Conservation (phyloP, 2,329 filamentous ascomycete species). For the Pseudohalonectria lignicola region DNA sequence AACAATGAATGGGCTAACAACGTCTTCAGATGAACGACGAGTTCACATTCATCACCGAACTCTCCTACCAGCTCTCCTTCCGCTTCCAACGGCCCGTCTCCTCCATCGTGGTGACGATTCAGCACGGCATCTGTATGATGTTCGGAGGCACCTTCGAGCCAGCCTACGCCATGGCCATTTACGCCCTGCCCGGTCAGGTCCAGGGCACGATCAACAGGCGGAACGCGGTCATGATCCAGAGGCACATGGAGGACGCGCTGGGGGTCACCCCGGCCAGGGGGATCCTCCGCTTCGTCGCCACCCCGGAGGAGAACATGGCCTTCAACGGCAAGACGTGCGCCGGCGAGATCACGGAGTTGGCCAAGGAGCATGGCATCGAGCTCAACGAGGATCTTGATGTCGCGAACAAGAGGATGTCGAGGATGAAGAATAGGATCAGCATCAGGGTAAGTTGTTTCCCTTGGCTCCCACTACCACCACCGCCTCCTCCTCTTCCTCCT, state of each 20-base stretch:
- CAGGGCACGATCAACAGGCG: constrained; percentile 65
- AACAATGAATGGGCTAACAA: no score
- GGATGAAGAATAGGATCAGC: constrained; percentile 19
- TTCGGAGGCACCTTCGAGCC: constrained; percentile 68
- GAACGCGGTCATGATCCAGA: constrained; percentile 67
- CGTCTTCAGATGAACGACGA: constrained; percentile 57
- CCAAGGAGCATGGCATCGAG: constrained; percentile 18
- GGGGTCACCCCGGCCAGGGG: constrained; percentile 57
- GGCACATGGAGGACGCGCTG: constrained; percentile 61
- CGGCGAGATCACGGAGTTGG: constrained; percentile 53
- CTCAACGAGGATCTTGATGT: neutral
- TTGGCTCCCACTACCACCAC: neutral
- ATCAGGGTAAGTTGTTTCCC: constrained; percentile 19
- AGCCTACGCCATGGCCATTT: constrained; percentile 68
- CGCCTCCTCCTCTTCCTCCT: neutral
- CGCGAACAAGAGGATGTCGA: neutral
- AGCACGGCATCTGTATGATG: constrained; percentile 64
- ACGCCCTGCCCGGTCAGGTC: constrained; percentile 56
- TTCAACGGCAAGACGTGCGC: constrained; percentile 59
- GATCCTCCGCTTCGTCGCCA: constrained; percentile 59
- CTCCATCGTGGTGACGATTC: constrained; percentile 64
- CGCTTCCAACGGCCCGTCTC: constrained; percentile 66
- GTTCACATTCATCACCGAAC: constrained; percentile 60
- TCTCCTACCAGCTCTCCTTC: constrained; percentile 61
- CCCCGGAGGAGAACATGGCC: constrained; percentile 62